Evolutionary conservation across 2,329 filamentous ascomycete species (phyloP), one percentile per base, ranked within the genome.

Genomic region (Phialophora verrucosa): DNA sequence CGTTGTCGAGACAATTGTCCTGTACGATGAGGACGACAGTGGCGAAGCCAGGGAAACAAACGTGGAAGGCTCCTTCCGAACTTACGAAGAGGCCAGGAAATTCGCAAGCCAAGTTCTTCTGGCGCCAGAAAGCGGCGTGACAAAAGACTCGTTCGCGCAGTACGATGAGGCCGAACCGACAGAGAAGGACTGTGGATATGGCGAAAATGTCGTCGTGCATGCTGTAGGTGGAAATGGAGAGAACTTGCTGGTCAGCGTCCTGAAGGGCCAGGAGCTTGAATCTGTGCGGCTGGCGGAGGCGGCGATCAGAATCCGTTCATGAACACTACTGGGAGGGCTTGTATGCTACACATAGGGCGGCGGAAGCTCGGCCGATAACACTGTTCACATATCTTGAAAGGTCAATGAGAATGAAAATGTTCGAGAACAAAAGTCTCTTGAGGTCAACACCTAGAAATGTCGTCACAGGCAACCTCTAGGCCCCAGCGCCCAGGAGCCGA

Each of bases 131-230:
- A 63, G 70, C 42, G 70, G 67, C 4, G 53, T 73, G 23, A 69
- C 69, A 12, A 71, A 70, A 50, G 73, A 75, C 44, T 74, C 66
- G 7, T 76, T 72, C 65, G 73, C 64, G 0, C 57, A 71, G 64
- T 76, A 75, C 58, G 70, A 72, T 20, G 72, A 75, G 62, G 74
- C 73, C 0, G 72, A 29, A 2, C 64, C 67, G 6, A 58, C 63
- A 11, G 72, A 75, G 38, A 70, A 58, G 10, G 74, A 76, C 42
- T 75, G 73, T 35, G 74, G 73, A 20, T 75, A 71, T 66, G 74
- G 74, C 1, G 74, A 75, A 55, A 75, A 76, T 70, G 74, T 76
- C 10, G 35, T 76, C 25, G 74, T 76, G 32, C 74, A 74, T 70
- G 74, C 74, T 2, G 68, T 73, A 1, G 68, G 71, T 1, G 51